Conservation (phyloP, 2,329 filamentous ascomycete species). For the Gliomastix tumulicola region DNA sequence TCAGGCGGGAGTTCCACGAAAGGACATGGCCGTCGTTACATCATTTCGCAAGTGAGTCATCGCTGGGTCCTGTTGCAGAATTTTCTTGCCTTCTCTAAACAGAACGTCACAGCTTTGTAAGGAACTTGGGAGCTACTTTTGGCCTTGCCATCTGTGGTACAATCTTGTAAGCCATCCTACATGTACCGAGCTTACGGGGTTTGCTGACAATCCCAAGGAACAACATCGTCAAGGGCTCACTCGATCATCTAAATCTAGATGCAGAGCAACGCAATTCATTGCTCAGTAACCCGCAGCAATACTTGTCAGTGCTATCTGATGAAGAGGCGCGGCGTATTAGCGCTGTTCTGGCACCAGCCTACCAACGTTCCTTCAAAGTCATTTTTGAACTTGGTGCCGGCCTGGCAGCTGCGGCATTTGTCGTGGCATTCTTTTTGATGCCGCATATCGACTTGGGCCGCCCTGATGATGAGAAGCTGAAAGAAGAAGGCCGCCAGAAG, state of each 20-base stretch:
- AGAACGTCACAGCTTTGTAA: constrained; percentile 21
- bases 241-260: constrained; percentile 17
- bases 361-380: constrained; percentile 24
- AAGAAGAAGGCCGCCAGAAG: constrained; percentile 19
- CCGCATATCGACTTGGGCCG: constrained; percentile 27
- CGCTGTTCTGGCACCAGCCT: constrained; percentile 24
- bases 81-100: background rate
- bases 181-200: too few relatives aligned
- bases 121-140: constrained; percentile 29
- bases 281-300: constrained; percentile 22
- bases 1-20: constrained; percentile 46
- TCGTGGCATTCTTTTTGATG: constrained; percentile 29
- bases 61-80: background rate
- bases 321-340: constrained; percentile 20
- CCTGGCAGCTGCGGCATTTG: constrained; percentile 24
- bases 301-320: constrained; percentile 16
- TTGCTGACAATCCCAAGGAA: constrained; percentile 15
- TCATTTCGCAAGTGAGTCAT: constrained; percentile 31
- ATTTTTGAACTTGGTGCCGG: constrained; percentile 29
- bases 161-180: constrained; percentile 19
- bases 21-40: constrained; percentile 35
- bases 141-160: constrained; percentile 30
- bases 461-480: constrained; percentile 27
- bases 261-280: constrained; percentile 14
- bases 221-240: constrained; percentile 22